Base-by-base conservation (phyloP, 768 basidiomycete species). In the Kwoniella pini region DNA sequence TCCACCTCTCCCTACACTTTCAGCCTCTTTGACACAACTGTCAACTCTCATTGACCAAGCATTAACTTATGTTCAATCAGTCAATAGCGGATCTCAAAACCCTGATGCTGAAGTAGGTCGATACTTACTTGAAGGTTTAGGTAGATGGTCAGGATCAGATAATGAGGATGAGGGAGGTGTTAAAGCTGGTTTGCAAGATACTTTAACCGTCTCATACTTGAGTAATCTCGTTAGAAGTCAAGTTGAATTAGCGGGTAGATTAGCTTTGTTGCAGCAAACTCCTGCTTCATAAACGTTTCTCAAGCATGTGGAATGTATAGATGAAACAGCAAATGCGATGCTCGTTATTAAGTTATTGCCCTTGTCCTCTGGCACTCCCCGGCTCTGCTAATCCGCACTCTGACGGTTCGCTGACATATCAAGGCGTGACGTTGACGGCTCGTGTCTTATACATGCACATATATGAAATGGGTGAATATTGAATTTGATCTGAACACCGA, bases 211-310 rank as follows among this genome's bases (percentile, higher is more conserved):
- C 58, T 89, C 90, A 55, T 98, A 97, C 80, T 83, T 98, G 69
- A 89, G 91, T 24, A 95, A 91, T 77, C 84, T 98, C 69, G 88
- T 96, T 60, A 86, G 92, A 69, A 87, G 91, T 57, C 94, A 98
- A 81, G 89, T 90, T 49, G 94, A 97, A 79, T 86, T 96, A 33
- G 91, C 91, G 2, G 85, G 90, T 30, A 85, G 94, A 70, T 81
- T 97, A 77, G 88, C 89, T 50, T 83, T 97, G 63, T 83, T 88
- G 19, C 69, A 70, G 54, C 73, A 75, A 53, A 24, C 55, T 21
- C 28, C 52, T 42, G 45, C 55, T 38, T 42, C 43, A 45, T 57
- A 57, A 22, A 26, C 0, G 45, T 22, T 5, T 5, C 13, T 24
- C 4, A 24, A 24, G 12, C 22, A 26, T 46, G 4, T 46, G 22